Evolutionary conservation across 2,329 filamentous ascomycete genomes (phyloP).

Genomic region (Penicillium sp.): DNA sequence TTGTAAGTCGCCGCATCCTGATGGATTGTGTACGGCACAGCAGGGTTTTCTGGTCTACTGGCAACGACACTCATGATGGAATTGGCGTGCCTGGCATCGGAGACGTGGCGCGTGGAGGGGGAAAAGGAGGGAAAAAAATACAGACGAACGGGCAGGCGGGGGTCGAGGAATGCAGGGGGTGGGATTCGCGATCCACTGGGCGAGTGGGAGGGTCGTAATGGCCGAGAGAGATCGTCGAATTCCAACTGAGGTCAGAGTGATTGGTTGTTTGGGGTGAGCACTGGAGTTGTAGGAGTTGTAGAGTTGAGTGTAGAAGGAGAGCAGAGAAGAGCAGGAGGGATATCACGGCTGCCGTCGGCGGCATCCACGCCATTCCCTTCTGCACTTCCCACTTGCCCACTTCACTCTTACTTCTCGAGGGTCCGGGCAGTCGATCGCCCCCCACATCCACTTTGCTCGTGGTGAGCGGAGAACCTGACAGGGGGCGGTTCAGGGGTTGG

Average conservation of each 20-base stretch:
- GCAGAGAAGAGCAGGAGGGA: neutral
- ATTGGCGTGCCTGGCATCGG: conserved; percentile 23
- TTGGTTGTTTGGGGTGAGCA: neutral
- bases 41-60: conserved; percentile 41
- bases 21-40: conserved; percentile 35
- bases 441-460: conserved; percentile 28
- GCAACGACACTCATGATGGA: conserved; percentile 46
- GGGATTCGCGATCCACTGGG: neutral
- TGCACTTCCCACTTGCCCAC: neutral
- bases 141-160: conserved; percentile 16
- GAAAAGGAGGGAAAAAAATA: conserved; percentile 17
- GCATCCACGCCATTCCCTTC: neutral
- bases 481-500: conserved; percentile 31
- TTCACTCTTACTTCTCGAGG: conserved; percentile 1
- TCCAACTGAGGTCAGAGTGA: conserved; percentile 13
- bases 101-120: conserved; percentile 12
- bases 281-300: neutral
- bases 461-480: conserved; percentile 28
- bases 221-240: conserved; percentile 16
- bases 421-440: conserved; percentile 22
- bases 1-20: conserved; percentile 32
- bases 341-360: neutral
- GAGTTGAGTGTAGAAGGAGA: neutral
- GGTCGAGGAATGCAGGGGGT: conserved; percentile 27
- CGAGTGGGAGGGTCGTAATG: conserved; percentile 14